phyloP scores from a whole-genome alignment of 805 yeast species.

The Ogataea salicorniae region DNA sequence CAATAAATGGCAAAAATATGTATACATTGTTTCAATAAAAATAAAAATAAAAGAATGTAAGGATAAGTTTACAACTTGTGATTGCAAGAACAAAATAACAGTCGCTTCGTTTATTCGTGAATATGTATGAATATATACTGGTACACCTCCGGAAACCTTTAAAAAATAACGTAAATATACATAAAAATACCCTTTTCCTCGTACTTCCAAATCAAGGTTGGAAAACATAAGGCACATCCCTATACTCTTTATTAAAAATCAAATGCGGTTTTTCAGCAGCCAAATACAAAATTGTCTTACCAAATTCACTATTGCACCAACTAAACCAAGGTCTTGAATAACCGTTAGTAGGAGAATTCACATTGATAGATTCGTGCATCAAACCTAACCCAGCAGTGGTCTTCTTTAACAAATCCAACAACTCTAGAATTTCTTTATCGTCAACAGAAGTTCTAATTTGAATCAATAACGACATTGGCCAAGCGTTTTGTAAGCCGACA shows the following conservation, averaged over 20 bases:
- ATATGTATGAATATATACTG: too few species aligned
- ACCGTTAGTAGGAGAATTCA: conserved; percentile 44
- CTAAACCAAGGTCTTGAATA: conserved; percentile 89
- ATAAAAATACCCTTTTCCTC: too few species aligned
- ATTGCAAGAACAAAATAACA: too few species aligned
- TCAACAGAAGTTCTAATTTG: conserved; percentile 70
- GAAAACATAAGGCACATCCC: conserved; percentile 5
- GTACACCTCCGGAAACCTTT: too few species aligned
- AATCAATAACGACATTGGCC: conserved; percentile 87
- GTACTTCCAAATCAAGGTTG: not conserved
- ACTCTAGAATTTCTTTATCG: conserved; percentile 57
- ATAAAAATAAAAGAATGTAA: too few species aligned
- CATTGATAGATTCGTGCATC: conserved; percentile 79
- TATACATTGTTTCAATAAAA: too few species aligned
- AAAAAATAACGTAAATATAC: too few species aligned
- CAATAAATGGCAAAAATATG: too few species aligned
- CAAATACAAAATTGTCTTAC: conserved; percentile 74
- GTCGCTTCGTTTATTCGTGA: too few species aligned
- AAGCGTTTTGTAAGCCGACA: conserved; percentile 71
- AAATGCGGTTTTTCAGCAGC: conserved; percentile 70
- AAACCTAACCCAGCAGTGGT: conserved; percentile 74
- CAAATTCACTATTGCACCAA: conserved; percentile 92
- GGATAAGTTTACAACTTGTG: too few species aligned
- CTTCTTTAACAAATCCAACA: conserved; percentile 45
- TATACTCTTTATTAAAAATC: conserved; percentile 46